These are phyloP conservation scores for Hypholoma fasciculare DNA, from an alignment of 768 basidiomycete genomes.

Conservation along the genomic window DNA sequence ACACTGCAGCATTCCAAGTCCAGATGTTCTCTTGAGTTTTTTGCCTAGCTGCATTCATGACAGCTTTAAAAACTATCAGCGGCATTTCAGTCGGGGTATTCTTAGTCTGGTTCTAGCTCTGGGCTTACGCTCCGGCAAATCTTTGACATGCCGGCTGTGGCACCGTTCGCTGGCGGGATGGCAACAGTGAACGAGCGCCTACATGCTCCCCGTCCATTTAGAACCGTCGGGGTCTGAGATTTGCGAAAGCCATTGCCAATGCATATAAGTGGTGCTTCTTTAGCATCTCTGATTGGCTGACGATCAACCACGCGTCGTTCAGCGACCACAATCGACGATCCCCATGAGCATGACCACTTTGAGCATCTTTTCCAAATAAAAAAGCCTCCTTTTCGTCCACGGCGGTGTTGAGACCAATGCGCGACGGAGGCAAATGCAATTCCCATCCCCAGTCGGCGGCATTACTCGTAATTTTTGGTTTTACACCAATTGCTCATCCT, in stretches of 20 bases:
- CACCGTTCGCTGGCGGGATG: background rate
- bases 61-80: background rate
- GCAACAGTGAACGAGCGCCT: conserved; percentile 1
- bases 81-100: background rate
- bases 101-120: background rate
- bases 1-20: too few relatives aligned
- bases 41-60: too few relatives aligned
- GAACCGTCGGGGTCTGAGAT: too few relatives aligned
- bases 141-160: background rate
- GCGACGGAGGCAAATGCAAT: background rate
- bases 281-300: too few relatives aligned
- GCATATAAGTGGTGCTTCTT: too few relatives aligned
- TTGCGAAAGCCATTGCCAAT: too few relatives aligned
- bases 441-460: background rate
- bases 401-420: background rate
- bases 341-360: background rate
- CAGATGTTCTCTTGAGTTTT: too few relatives aligned
- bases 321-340: background rate
- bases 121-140: background rate
- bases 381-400: background rate
- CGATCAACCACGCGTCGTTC: background rate
- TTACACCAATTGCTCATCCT: background rate
- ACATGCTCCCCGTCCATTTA: background rate
- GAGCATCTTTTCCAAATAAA: background rate
- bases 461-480: background rate